These are phyloP conservation scores for Cutaneotrichosporon dermatis DNA, from an alignment of 1,284 basidiomycete genomes.

Conservation along the genomic window DNA sequence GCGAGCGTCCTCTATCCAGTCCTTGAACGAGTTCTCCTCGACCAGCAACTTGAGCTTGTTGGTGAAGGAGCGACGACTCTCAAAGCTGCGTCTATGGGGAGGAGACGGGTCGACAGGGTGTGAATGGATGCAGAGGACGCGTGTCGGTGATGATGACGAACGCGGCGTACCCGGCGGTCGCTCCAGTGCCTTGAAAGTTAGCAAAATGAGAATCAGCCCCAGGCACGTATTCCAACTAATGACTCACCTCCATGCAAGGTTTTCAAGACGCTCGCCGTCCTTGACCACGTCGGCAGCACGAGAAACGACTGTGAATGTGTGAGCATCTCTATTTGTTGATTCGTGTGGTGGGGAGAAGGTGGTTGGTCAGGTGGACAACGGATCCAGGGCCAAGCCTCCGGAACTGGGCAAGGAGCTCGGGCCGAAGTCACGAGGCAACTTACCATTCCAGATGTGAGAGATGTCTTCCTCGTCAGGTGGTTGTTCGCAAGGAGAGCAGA, in stretches of 20 bases:
- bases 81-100: constrained; percentile 20
- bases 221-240: not conserved
- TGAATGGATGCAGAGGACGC: constrained; percentile 24
- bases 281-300: constrained; percentile 44
- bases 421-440: not conserved
- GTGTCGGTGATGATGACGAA: constrained; percentile 31
- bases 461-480: constrained; percentile 16
- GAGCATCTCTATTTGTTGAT: no score
- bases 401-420: not conserved
- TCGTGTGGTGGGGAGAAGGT: not conserved
- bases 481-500: not conserved
- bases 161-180: constrained; percentile 19
- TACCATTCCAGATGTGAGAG: constrained; percentile 20
- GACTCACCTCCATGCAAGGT: constrained; percentile 42
- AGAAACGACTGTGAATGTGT: constrained; percentile 31
- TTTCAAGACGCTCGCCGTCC: constrained; percentile 43
- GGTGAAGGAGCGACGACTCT: constrained; percentile 33
- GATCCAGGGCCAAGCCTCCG: not conserved
- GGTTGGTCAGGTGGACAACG: not conserved
- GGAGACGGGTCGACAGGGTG: constrained; percentile 26
- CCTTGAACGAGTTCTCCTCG: constrained; percentile 40
- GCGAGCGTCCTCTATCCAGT: constrained; percentile 44
- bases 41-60: constrained; percentile 36
- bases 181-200: constrained; percentile 32
- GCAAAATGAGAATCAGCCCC: not conserved